phyloP scores from a whole-genome alignment of 495 filamentous ascomycete species.

The Copromyces sp. region DNA sequence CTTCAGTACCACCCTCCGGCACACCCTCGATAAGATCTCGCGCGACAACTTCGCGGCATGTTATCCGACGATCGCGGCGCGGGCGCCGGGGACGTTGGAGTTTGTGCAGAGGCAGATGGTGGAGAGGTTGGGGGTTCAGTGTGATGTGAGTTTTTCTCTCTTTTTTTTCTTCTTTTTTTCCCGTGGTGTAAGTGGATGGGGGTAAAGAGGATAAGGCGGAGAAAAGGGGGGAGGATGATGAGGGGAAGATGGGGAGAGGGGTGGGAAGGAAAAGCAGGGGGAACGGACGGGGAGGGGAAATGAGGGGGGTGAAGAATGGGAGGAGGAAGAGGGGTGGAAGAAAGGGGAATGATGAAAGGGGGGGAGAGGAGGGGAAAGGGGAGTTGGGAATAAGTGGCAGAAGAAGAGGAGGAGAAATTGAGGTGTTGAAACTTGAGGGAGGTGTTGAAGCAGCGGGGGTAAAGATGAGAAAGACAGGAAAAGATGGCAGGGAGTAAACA shows the following conservation, averaged over 20 bases:
- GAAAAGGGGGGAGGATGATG: too few relatives aligned
- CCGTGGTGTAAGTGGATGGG: too few relatives aligned
- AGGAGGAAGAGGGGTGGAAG: too few relatives aligned
- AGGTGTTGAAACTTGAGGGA: background rate
- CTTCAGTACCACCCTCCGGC: conserved; percentile 55
- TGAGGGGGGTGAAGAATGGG: too few relatives aligned
- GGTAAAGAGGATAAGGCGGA: too few relatives aligned
- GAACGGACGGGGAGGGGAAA: too few relatives aligned
- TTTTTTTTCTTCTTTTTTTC: background rate
- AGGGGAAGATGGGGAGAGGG: too few relatives aligned
- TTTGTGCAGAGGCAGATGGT: conserved; percentile 63
- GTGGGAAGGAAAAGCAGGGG: too few relatives aligned
- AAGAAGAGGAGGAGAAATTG: background rate
- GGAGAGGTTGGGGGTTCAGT: conserved; percentile 51
- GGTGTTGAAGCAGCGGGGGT: too few relatives aligned
- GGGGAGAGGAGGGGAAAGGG: background rate
- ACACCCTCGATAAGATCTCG: conserved; percentile 62
- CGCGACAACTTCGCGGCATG: conserved; percentile 75
- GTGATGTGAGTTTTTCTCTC: conserved; percentile 23
- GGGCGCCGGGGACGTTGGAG: conserved; percentile 56
- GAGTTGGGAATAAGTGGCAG: background rate
- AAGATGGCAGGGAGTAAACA: background rate
- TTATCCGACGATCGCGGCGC: conserved; percentile 71
- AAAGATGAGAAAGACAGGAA: background rate
- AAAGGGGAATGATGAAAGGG: background rate